These are phyloP conservation scores for Talaromyces amestolkiae DNA, from an alignment of 2,329 filamentous ascomycete species.

Conservation along the genomic window DNA sequence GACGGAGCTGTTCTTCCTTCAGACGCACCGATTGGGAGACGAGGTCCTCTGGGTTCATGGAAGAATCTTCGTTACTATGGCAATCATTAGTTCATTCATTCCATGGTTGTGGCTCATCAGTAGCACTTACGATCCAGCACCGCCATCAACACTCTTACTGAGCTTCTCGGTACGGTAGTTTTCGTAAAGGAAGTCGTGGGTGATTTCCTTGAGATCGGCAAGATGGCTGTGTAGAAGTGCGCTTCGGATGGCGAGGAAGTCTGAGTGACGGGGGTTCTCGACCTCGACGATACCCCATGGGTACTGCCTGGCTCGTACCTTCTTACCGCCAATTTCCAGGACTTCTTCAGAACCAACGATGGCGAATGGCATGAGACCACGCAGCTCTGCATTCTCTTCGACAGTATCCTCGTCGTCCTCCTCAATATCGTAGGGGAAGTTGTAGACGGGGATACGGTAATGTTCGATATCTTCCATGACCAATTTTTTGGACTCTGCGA, in stretches of 20 bases:
- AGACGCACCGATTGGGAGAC: conserved; percentile 95
- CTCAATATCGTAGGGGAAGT: conserved; percentile 99
- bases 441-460: conserved; percentile 99
- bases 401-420: conserved; percentile 99
- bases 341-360: conserved; percentile 97
- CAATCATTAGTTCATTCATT: conserved; percentile 21
- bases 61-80: conserved; percentile 63
- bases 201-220: conserved; percentile 98
- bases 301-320: conserved; percentile 93
- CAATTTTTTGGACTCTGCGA: conserved; percentile 98
- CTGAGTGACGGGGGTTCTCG: conserved; percentile 97
- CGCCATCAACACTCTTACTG: conserved; percentile 93
- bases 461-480: conserved; percentile 99
- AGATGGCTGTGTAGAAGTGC: conserved; percentile 96
- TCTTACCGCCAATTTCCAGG: conserved; percentile 87
- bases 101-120: neutral
- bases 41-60: conserved; percentile 96
- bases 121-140: conserved; percentile 71
- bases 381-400: conserved; percentile 96
- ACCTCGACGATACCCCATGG: conserved; percentile 99
- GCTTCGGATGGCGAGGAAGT: conserved; percentile 95
- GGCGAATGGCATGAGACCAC: conserved; percentile 97
- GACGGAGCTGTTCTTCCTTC: conserved; percentile 98
- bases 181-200: conserved; percentile 99
- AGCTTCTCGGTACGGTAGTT: conserved; percentile 99